Percentiles rank a stretch among this genome's conserved stretches.
These are phyloP conservation scores for Gryganskiella cystojenkinii DNA, from an alignment of 192 early-diverging fungal species.

Conservation along the genomic window DNA sequence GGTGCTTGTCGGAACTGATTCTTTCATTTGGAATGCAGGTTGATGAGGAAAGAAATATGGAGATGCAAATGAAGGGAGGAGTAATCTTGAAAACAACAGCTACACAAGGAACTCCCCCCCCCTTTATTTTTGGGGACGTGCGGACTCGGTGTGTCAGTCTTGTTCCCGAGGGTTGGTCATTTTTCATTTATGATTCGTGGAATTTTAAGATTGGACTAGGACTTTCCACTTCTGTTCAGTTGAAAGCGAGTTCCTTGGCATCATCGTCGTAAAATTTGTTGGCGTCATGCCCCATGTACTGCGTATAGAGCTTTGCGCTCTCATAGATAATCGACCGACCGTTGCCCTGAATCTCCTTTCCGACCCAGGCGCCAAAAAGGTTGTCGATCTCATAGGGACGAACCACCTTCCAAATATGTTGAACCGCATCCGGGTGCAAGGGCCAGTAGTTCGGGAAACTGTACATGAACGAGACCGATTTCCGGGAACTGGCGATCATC, in stretches of 20 bases:
- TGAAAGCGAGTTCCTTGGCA: conserved; percentile 18
- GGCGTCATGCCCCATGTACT: conserved; percentile 28
- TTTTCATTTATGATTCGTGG: too few species aligned
- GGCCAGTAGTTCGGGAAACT: conserved; percentile 51
- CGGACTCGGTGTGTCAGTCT: too few species aligned
- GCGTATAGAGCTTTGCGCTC: conserved; percentile 18
- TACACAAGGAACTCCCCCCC: too few species aligned
- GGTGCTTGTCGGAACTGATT: too few species aligned
- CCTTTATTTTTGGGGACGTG: too few species aligned
- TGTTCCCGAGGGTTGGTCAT: too few species aligned
- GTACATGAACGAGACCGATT: conserved; percentile 52
- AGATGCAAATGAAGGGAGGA: too few species aligned
- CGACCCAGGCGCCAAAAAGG: conserved; percentile 29
- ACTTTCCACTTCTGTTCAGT: conserved; percentile 1
- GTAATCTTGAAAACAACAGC: too few species aligned
- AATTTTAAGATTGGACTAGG: too few species aligned
- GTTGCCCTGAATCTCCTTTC: conserved; percentile 24
- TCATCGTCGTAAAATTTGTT: conserved; percentile 18
- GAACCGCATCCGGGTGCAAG: conserved; percentile 9
- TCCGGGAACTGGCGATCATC: conserved; percentile 42
- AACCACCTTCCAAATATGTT: conserved; percentile 28
- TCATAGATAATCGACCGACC: conserved; percentile 28
- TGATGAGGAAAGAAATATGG: too few species aligned
- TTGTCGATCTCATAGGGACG: conserved; percentile 34
- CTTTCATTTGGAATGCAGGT: too few species aligned